Percentiles rank a stretch among this genome's conserved stretches.
Conservation (phyloP, 139 green algal species). For the Haematococcus sp. region DNA sequence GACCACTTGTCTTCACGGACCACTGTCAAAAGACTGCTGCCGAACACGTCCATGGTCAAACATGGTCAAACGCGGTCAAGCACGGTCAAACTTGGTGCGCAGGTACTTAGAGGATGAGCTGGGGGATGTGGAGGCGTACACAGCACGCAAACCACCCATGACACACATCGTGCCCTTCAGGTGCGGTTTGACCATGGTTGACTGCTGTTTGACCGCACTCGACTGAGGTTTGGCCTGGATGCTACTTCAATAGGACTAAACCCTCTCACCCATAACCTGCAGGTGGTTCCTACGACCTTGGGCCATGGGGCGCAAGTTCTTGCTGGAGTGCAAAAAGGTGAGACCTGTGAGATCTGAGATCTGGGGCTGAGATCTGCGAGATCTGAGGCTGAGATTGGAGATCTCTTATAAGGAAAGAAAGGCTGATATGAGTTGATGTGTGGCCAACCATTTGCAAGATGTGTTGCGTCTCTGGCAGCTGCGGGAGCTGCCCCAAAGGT, state of each 20-base stretch:
- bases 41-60: too few species aligned
- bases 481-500: too few species aligned
- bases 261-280: too few species aligned
- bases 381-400: too few species aligned
- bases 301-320: slow-evolving; percentile 61
- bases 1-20: too few species aligned
- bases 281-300: slow-evolving; percentile 37
- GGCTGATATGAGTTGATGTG: too few species aligned
- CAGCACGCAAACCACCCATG: slow-evolving; percentile 53
- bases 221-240: neutral
- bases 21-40: too few species aligned
- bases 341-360: neutral
- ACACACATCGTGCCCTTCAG: slow-evolving; percentile 58
- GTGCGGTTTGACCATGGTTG: neutral
- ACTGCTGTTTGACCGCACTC: neutral
- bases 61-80: neutral
- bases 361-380: too few species aligned
- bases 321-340: slow-evolving; percentile 69
- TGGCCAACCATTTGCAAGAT: too few species aligned
- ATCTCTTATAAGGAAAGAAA: too few species aligned
- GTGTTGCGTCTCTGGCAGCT: too few species aligned
- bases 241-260: neutral
- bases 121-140: slow-evolving; percentile 66
- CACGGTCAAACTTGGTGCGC: too few species aligned
- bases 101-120: slow-evolving; percentile 75